phyloP scores from a whole-genome alignment of 2,329 filamentous ascomycete genomes.

The Colletotrichum sp. region DNA sequence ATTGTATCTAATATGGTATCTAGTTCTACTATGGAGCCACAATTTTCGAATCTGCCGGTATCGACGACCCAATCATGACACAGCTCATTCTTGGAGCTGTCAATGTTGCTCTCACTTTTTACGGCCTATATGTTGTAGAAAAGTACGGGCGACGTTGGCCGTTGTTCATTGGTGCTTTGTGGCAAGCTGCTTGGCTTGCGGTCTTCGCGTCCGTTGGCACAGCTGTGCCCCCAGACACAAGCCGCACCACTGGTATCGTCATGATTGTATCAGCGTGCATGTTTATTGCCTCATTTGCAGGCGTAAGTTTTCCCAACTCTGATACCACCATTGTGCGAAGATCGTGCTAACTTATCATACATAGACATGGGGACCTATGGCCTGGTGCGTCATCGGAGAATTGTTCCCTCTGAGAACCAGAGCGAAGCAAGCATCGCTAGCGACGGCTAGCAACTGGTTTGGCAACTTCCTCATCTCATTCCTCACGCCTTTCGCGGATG shows the following conservation, averaged over 20 bases:
- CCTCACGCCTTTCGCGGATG: slow-evolving; percentile 70
- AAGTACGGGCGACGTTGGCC: slow-evolving; percentile 72
- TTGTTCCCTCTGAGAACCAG: slow-evolving; percentile 65
- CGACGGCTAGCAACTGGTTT: slow-evolving; percentile 61
- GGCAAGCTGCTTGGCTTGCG: slow-evolving; percentile 70
- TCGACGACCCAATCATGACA: slow-evolving; percentile 69
- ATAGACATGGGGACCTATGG: slow-evolving; percentile 71
- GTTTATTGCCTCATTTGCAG: slow-evolving; percentile 76
- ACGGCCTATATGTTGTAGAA: slow-evolving; percentile 72
- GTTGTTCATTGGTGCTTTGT: slow-evolving; percentile 68
- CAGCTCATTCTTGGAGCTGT: slow-evolving; percentile 73
- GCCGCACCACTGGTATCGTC: slow-evolving; percentile 60
- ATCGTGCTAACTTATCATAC: slow-evolving; percentile 21
- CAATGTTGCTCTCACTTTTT: slow-evolving; percentile 72
- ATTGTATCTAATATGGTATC: not conserved
- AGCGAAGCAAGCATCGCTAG: slow-evolving; percentile 59
- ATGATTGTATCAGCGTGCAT: slow-evolving; percentile 78
- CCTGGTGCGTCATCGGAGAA: slow-evolving; percentile 73
- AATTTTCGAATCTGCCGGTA: slow-evolving; percentile 71
- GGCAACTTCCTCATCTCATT: slow-evolving; percentile 73
- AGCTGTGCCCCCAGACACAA: slow-evolving; percentile 44
- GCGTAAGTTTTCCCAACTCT: slow-evolving; percentile 23
- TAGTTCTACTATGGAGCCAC: slow-evolving; percentile 68
- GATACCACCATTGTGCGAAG: too few species aligned
- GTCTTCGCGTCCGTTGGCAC: slow-evolving; percentile 68